A percentile compares a stretch with the other conserved stretches of the same genome.
phyloP scores from a whole-genome alignment of 257 asterid genomes.

The Solanum dulcamara region DNA sequence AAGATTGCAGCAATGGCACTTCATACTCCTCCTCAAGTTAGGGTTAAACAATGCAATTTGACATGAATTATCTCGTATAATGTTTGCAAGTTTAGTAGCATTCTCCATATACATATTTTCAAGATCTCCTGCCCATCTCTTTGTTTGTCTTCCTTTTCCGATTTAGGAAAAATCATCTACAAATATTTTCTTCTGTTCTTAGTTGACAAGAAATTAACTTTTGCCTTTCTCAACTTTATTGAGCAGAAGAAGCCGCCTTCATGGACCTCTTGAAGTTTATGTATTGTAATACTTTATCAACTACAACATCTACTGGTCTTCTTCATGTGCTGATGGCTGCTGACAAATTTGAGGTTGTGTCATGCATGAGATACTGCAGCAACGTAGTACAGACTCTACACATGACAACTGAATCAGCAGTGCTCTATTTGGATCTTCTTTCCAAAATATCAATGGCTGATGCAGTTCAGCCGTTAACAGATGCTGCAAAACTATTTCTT shows the following conservation, averaged over 20 bases:
- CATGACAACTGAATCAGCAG: constrained; percentile 80
- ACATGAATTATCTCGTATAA: background rate
- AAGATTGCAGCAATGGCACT: background rate
- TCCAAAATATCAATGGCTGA: constrained; percentile 56
- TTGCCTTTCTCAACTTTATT: background rate
- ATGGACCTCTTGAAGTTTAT: constrained; percentile 76
- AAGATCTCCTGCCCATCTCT: background rate
- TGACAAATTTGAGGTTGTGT: constrained; percentile 74
- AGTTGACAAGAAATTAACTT: background rate
- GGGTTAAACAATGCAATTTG: background rate
- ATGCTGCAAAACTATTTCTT: constrained; percentile 68
- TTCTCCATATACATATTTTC: too few relatives aligned
- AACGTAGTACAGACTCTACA: constrained; percentile 42
- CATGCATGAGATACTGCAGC: constrained; percentile 89
- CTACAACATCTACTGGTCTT: constrained; percentile 45
- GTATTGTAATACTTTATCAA: constrained; percentile 59
- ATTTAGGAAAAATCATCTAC: background rate
- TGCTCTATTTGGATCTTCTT: constrained; percentile 91
- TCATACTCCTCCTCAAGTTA: background rate
- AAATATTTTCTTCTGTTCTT: background rate
- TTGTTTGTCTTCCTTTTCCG: background rate
- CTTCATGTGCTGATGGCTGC: constrained; percentile 87
- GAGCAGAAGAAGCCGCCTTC: constrained; percentile 79
- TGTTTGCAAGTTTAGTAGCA: background rate
- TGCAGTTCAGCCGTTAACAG: constrained; percentile 57